These are phyloP conservation scores for Dendrobium nobile DNA, from an alignment of 106 monocot species.

Conservation along the genomic window DNA sequence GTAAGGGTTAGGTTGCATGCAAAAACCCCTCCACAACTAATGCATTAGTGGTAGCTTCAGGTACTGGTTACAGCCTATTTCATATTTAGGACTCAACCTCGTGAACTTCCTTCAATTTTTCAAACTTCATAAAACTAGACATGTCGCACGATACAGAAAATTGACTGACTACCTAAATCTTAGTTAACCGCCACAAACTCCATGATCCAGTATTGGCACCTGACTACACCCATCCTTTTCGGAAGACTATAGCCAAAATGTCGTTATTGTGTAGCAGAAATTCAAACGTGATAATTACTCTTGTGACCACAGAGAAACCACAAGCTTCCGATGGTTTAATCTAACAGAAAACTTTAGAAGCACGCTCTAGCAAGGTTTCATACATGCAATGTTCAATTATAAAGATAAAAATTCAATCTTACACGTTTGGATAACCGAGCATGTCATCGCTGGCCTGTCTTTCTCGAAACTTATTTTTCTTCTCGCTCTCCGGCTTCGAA, in stretches of 20 bases:
- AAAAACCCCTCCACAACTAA: background rate
- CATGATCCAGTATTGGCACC: no score
- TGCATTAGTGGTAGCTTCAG: background rate
- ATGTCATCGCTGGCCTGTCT: background rate
- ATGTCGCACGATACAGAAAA: no score
- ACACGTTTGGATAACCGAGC: constrained; percentile 4
- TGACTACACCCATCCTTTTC: no score
- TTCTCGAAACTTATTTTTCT: constrained; percentile 10
- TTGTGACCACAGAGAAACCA: background rate
- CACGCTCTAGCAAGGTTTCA: background rate
- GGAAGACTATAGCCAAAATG: no score
- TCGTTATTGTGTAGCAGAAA: background rate
- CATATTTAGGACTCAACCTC: background rate
- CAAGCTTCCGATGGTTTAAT: background rate
- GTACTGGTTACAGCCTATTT: background rate
- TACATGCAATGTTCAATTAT: background rate
- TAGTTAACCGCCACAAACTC: no score
- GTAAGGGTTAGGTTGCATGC: background rate
- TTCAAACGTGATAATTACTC: background rate
- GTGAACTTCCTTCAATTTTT: background rate
- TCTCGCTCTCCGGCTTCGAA: background rate
- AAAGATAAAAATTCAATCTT: background rate
- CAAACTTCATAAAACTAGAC: background rate
- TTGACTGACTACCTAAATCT: no score
- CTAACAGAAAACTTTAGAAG: background rate